Conservation (phyloP, 768 basidiomycete species). For the Boletus bicolor region DNA sequence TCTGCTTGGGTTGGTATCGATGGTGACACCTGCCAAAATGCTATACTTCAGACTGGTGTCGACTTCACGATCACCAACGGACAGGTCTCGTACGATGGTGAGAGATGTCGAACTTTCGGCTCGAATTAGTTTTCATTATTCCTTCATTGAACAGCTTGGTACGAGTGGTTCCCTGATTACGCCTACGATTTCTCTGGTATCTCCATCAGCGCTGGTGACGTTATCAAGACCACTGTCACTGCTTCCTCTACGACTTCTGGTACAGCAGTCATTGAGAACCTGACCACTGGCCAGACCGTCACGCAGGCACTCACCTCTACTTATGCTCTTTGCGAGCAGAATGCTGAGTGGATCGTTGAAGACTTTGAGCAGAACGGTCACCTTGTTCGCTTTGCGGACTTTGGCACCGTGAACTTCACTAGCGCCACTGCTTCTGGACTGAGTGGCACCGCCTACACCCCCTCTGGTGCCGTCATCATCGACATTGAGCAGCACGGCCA, state of each 20-base stretch:
- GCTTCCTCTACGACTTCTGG: slow-evolving; percentile 22
- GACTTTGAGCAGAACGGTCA: slow-evolving; percentile 6
- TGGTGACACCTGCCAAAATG: slow-evolving; percentile 9
- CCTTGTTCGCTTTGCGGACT: slow-evolving; percentile 16
- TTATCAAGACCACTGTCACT: slow-evolving; percentile 15
- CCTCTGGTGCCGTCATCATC: slow-evolving; percentile 6
- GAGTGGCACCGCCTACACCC: slow-evolving; percentile 2
- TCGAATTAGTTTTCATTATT: background rate
- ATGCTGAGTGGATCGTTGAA: slow-evolving; percentile 26
- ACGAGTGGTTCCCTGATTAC: slow-evolving; percentile 21
- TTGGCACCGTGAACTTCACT: slow-evolving; percentile 19
- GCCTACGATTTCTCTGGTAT: slow-evolving; percentile 11
- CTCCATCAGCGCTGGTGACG: slow-evolving; percentile 12
- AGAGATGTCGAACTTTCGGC: background rate
- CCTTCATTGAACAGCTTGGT: slow-evolving; percentile 18
- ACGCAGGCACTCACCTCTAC: slow-evolving; percentile 8
- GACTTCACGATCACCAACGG: slow-evolving; percentile 6
- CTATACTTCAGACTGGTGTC: slow-evolving; percentile 22
- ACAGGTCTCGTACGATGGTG: slow-evolving; percentile 9
- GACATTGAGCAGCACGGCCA: slow-evolving; percentile 10
- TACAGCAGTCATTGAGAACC: slow-evolving; percentile 16
- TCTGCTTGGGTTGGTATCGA: slow-evolving; percentile 28
- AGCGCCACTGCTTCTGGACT: slow-evolving; percentile 9
- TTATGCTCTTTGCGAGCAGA: slow-evolving; percentile 14
- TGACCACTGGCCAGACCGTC: slow-evolving; percentile 11